Evolutionary conservation across 805 yeast species (phyloP).

Genomic region (Ogataea zsoltii): DNA sequence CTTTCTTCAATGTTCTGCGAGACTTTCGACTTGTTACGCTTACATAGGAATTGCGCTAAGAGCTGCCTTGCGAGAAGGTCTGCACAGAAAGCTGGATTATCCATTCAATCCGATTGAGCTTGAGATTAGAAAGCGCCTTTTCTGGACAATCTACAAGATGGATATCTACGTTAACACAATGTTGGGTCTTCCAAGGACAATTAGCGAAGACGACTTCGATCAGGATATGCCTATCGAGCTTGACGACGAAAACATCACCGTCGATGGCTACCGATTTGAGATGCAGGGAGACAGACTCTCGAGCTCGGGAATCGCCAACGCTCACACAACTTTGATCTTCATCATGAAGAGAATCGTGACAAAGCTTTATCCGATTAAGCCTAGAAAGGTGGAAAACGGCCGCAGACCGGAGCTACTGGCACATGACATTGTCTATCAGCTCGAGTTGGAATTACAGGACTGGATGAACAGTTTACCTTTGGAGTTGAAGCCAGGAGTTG

Average conservation of each 20-base stretch:
- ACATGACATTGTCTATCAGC: slow-evolving; percentile 49
- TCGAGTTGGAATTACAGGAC: slow-evolving; percentile 66
- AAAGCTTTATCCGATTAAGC: slow-evolving; percentile 72
- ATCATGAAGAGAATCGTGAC: slow-evolving; percentile 71
- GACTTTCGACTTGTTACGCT: slow-evolving; percentile 83
- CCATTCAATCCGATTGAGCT: slow-evolving; percentile 73
- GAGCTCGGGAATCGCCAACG: slow-evolving; percentile 78
- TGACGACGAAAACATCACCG: slow-evolving; percentile 84
- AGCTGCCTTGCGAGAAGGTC: slow-evolving; percentile 78
- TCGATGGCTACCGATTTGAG: slow-evolving; percentile 48
- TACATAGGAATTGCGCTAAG: slow-evolving; percentile 87
- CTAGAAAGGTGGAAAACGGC: slow-evolving; percentile 29
- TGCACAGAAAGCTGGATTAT: slow-evolving; percentile 70
- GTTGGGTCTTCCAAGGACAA: slow-evolving; percentile 79
- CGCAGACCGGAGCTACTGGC: slow-evolving; percentile 35
- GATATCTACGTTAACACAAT: slow-evolving; percentile 87
- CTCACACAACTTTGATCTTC: slow-evolving; percentile 74
- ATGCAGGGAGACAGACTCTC: slow-evolving; percentile 55
- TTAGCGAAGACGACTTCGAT: slow-evolving; percentile 77
- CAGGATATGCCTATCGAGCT: slow-evolving; percentile 83
- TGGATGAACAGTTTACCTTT: slow-evolving; percentile 75
- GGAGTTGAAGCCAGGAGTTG: slow-evolving; percentile 69
- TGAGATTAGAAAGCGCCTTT: slow-evolving; percentile 80
- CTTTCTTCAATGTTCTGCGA: slow-evolving; percentile 85
- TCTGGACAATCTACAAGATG: slow-evolving; percentile 89